phyloP scores from a whole-genome alignment of 164 flowering plant genomes.

The grape (Vitis vinifera) region DNA sequence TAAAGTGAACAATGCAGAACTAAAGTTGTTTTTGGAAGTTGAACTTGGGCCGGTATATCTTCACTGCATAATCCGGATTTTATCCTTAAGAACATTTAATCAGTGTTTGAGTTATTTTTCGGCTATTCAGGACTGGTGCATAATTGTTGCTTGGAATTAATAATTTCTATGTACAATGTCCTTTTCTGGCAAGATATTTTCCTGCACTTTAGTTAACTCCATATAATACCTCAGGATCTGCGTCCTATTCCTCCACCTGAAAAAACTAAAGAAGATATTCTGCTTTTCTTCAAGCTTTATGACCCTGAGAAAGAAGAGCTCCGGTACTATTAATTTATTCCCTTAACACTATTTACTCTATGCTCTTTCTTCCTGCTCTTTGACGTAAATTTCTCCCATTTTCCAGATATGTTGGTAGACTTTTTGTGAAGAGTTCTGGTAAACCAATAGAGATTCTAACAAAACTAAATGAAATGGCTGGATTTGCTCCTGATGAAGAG shows the following conservation, averaged over 20 bases:
- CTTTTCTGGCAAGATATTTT: not conserved
- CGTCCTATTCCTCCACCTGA: constrained; percentile 75
- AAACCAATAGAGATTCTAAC: constrained; percentile 74
- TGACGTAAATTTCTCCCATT: constrained; percentile 8
- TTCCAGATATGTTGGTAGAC: constrained; percentile 84
- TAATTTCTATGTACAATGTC: no score
- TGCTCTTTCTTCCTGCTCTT: not conserved
- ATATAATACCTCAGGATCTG: constrained; percentile 49
- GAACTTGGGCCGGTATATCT: constrained; percentile 61
- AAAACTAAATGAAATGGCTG: constrained; percentile 89
- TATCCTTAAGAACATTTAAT: no score
- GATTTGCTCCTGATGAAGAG: constrained; percentile 81
- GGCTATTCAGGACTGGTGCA: no score
- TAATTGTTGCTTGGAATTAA: no score
- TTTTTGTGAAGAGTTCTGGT: constrained; percentile 76
- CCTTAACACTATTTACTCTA: not conserved
- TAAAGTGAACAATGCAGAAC: constrained; percentile 74
- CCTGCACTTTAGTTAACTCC: no score
- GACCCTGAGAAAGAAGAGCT: constrained; percentile 84
- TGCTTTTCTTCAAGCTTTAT: constrained; percentile 94
- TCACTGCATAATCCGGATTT: no score
- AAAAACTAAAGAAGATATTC: constrained; percentile 80
- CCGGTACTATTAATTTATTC: constrained; percentile 37
- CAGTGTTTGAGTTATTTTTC: no score
- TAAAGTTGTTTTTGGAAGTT: constrained; percentile 80